A percentile compares a stretch with the other conserved stretches of the same genome.
phyloP scores from a whole-genome alignment of 805 yeast genomes.

The Candida coleopterorum region DNA sequence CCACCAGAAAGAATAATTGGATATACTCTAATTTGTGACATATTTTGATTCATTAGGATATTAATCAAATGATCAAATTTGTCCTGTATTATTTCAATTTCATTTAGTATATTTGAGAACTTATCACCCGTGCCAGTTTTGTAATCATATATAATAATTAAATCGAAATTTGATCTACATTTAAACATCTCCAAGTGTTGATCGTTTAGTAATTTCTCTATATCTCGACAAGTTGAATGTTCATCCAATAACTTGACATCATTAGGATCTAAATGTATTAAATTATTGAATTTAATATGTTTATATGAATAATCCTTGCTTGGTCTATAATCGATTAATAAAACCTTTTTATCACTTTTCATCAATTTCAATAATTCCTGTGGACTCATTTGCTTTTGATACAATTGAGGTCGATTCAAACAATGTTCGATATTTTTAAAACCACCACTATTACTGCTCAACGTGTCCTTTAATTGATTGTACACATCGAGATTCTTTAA shows the following conservation, averaged over 20 bases:
- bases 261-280: constrained; percentile 72
- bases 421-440: constrained; percentile 7
- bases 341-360: constrained; percentile 18
- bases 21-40: constrained; percentile 26
- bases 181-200: constrained; percentile 52
- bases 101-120: constrained; percentile 31
- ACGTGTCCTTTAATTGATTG: constrained; percentile 13
- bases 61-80: constrained; percentile 50
- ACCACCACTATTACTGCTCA: constrained; percentile 12
- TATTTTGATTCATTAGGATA: constrained; percentile 26
- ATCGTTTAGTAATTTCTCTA: constrained; percentile 60
- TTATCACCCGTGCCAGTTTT: constrained; percentile 31
- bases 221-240: constrained; percentile 51
- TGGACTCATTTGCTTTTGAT: constrained; percentile 13
- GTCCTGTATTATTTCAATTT: constrained; percentile 39
- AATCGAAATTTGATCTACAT: constrained; percentile 50
- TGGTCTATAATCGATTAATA: constrained; percentile 72
- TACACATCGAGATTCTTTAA: constrained; percentile 15
- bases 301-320: constrained; percentile 53
- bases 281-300: constrained; percentile 57
- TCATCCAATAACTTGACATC: constrained; percentile 26
- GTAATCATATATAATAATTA: constrained; percentile 62
- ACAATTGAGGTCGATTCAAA: neutral
- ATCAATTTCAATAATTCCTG: constrained; percentile 14
- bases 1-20: constrained; percentile 38